Conservation (phyloP, 768 basidiomycete genomes). For the Dioszegia crocea region DNA sequence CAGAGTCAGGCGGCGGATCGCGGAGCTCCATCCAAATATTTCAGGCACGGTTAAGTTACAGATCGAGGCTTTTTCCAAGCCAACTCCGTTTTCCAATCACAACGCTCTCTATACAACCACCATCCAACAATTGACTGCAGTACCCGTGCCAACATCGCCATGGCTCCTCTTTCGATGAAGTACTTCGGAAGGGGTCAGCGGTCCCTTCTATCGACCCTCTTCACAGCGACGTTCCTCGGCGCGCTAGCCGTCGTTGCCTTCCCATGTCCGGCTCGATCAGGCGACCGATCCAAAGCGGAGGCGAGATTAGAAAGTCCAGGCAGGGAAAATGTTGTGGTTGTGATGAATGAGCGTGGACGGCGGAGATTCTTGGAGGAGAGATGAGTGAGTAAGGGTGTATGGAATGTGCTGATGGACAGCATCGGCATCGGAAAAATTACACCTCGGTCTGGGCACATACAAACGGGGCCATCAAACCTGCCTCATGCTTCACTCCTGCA, state of each 20-base stretch:
- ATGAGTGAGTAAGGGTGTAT: slow-evolving; percentile 9
- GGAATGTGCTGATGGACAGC: background rate
- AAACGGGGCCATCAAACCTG: no score
- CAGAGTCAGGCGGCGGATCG: no score
- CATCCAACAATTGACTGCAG: no score
- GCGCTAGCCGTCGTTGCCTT: slow-evolving; percentile 48
- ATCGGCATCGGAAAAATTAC: background rate
- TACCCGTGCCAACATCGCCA: slow-evolving; percentile 14
- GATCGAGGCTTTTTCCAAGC: background rate
- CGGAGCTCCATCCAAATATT: background rate
- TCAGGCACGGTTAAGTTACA: background rate
- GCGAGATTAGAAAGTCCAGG: slow-evolving; percentile 7
- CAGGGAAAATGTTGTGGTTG: slow-evolving; percentile 41
- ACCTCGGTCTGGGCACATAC: no score
- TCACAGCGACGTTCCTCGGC: slow-evolving; percentile 49
- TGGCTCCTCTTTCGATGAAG: slow-evolving; percentile 47
- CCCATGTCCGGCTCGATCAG: slow-evolving; percentile 46
- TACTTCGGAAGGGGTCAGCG: slow-evolving; percentile 47
- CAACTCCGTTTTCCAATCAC: background rate
- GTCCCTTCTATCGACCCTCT: slow-evolving; percentile 46
- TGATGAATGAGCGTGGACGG: slow-evolving; percentile 47
- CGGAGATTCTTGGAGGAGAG: slow-evolving; percentile 40
- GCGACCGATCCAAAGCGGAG: slow-evolving; percentile 15
- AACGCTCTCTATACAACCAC: background rate
- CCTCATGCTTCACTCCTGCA: no score